Evolutionary conservation across 257 asterid species (phyloP).

Genomic region (Gentiana straminea): DNA sequence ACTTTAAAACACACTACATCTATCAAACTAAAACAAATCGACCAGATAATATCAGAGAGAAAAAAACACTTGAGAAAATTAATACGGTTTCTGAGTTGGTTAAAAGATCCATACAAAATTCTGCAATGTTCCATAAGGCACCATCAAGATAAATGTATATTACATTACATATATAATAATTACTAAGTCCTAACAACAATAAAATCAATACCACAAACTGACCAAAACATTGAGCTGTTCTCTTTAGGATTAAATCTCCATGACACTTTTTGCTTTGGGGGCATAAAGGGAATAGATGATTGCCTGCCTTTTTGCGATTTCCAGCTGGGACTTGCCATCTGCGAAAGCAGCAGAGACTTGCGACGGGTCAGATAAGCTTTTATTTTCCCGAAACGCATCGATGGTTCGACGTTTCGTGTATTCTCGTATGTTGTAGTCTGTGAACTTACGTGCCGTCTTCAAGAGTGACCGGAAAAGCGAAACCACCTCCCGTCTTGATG

Average conservation of each 20-base stretch:
- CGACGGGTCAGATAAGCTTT: slow-evolving; percentile 36
- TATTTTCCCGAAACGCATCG: slow-evolving; percentile 72
- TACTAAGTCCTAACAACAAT: too few species aligned
- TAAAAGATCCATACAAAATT: too few species aligned
- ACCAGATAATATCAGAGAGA: too few species aligned
- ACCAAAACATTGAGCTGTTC: neutral
- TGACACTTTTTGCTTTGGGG: slow-evolving; percentile 57
- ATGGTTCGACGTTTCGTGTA: slow-evolving; percentile 75
- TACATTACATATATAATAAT: too few species aligned
- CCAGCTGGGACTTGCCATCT: slow-evolving; percentile 78
- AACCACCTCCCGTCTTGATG: slow-evolving; percentile 56
- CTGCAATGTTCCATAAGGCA: too few species aligned
- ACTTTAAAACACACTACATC: too few species aligned
- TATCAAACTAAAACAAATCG: too few species aligned
- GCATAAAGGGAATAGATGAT: slow-evolving; percentile 67
- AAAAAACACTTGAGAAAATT: too few species aligned
- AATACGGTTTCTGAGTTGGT: too few species aligned
- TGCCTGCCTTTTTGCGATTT: slow-evolving; percentile 74
- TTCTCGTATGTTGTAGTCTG: slow-evolving; percentile 84
- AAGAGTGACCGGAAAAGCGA: slow-evolving; percentile 65
- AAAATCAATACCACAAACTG: neutral
- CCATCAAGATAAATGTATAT: too few species aligned
- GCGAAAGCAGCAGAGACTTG: slow-evolving; percentile 49
- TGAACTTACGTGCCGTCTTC: slow-evolving; percentile 57
- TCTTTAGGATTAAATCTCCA: slow-evolving; percentile 44